Evolutionary conservation across 768 basidiomycete genomes (phyloP).

Genomic region (Kwoniella sp.): DNA sequence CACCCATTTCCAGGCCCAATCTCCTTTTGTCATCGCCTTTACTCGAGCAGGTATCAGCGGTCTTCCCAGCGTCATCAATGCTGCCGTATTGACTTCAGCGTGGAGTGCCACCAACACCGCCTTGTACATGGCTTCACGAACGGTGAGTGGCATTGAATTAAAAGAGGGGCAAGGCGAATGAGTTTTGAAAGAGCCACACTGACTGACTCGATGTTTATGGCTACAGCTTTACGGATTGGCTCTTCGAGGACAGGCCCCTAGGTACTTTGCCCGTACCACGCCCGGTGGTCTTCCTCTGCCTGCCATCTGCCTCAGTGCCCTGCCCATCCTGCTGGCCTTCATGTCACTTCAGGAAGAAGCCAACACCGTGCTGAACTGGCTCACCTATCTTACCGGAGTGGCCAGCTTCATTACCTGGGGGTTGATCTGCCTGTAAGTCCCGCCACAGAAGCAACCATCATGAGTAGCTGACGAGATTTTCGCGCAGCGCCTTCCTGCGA

Average conservation of each 20-base stretch:
- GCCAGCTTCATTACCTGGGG: not conserved
- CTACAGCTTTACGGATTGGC: not conserved
- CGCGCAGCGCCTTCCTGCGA: not conserved
- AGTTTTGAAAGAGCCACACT: not conserved
- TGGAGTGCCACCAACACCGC: conserved; percentile 42
- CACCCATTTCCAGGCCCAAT: no score
- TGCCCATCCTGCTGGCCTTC: not conserved
- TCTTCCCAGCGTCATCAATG: conserved; percentile 41
- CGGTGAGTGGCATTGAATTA: not conserved
- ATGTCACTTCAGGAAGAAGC: not conserved
- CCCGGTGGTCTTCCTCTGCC: not conserved
- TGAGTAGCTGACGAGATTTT: not conserved
- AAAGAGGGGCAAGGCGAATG: no score
- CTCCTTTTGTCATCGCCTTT: conserved; percentile 33
- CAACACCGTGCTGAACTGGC: not conserved
- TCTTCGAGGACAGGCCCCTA: not conserved
- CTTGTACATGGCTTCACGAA: conserved; percentile 33
- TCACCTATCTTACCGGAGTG: not conserved
- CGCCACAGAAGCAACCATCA: not conserved
- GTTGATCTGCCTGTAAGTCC: not conserved
- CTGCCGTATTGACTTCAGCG: conserved; percentile 33
- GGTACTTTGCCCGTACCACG: no score
- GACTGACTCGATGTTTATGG: not conserved
- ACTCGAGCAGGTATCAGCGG: conserved; percentile 30
- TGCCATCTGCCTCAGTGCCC: not conserved